Evolutionary conservation across 305 asterid species (phyloP), one percentile per base, ranked within the genome.

Genomic region (Andrographis paniculata): DNA sequence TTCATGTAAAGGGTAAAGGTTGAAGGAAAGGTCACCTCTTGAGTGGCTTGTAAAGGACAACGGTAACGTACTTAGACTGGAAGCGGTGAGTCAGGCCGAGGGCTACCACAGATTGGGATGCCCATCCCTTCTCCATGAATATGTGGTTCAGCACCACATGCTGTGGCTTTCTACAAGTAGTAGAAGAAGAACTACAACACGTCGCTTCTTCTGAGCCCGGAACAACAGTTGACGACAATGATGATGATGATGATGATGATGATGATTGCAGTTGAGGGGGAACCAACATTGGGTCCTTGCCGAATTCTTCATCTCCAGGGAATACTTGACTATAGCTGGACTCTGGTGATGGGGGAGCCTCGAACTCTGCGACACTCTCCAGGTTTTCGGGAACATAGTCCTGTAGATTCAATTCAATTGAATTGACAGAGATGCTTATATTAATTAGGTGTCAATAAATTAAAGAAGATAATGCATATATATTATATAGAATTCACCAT

Each of bases 101-200:
- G 48, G 95, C 87, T 53, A 82, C 87, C 1, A 80, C 78, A 0
- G 97, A 79, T 39, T 72, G 79, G 48, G 89, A 67, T 8, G 81
- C 47, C 69, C 80, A 70, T 45, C 84, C 91, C 56, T 82, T 82
- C 71, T 84, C 95, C 63, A 74, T 55, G 47, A 84, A 85, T 3
- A 88, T 69, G 77, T 88, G 97, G 73, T 84, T 83, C 56, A 88
- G 93, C 66, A 84, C 87, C 53, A 82, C 95, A 24, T 88, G 94
- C 53, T 74, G 77, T 40, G 93, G 97, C 57, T 59, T 77, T 14
- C 71, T 58, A 38, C 78, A 54, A 51, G 61, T 51, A 1, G 56
- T 33, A n/a, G n/a, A n/a, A n/a, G n/a, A n/a, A n/a, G n/a, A n/a
- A n/a, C n/a, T n/a, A n/a, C n/a, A n/a, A n/a, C 41, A 67, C 78